These are phyloP conservation scores for Colletotrichum paranaense DNA, from an alignment of 2,329 filamentous ascomycete genomes.

Conservation along the genomic window DNA sequence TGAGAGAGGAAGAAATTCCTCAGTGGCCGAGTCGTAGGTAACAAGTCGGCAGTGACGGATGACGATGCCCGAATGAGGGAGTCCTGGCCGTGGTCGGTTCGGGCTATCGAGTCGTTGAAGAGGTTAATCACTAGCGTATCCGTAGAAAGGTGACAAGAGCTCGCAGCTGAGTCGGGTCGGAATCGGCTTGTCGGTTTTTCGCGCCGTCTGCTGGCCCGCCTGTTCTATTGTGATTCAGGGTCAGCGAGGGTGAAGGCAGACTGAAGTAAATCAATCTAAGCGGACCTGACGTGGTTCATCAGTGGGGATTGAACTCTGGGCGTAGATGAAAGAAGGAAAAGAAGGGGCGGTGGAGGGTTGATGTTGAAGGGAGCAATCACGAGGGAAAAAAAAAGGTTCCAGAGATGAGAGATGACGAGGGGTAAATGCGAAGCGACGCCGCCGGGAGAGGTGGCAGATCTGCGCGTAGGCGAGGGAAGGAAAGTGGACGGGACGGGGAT, in stretches of 20 bases:
- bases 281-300: background rate
- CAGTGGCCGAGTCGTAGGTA: background rate
- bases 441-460: background rate
- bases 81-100: background rate
- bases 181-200: conserved; percentile 2
- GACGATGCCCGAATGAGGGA: background rate
- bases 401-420: conserved; percentile 2
- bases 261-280: background rate
- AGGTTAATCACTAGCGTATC: background rate
- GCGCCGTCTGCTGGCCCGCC: background rate
- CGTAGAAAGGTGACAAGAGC: background rate
- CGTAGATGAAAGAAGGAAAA: background rate
- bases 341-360: background rate
- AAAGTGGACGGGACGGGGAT: conserved; percentile 3
- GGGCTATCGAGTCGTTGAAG: background rate
- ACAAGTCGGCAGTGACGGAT: background rate
- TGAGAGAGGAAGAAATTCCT: background rate
- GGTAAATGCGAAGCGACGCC: background rate
- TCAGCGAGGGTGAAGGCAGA: background rate
- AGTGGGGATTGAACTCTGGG: background rate
- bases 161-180: conserved; percentile 2
- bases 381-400: background rate
- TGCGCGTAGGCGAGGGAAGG: background rate
- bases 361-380: conserved; percentile 13
- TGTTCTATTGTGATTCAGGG: too few relatives aligned